These are phyloP conservation scores for Bertia moriformis DNA, from an alignment of 2,329 filamentous ascomycete species.

Conservation along the genomic window DNA sequence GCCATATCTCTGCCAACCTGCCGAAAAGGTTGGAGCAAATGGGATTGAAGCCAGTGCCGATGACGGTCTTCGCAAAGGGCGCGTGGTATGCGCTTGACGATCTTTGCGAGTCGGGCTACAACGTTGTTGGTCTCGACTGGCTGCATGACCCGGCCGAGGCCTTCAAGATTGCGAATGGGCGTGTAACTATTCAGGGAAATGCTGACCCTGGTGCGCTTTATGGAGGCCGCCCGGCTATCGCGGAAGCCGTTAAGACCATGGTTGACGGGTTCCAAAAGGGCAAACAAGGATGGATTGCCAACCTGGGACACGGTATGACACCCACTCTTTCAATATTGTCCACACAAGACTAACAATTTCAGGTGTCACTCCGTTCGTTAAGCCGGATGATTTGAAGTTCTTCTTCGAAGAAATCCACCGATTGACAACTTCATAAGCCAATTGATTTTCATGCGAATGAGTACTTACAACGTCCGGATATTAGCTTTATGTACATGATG, in stretches of 20 bases:
- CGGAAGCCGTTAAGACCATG: slow-evolving; percentile 69
- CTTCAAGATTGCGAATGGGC: slow-evolving; percentile 61
- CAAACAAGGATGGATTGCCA: slow-evolving; percentile 91
- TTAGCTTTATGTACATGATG: too few relatives aligned
- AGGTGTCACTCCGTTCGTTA: slow-evolving; percentile 89
- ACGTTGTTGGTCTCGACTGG: slow-evolving; percentile 93
- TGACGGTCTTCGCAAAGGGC: slow-evolving; percentile 97
- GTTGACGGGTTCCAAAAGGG: slow-evolving; percentile 62
- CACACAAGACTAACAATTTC: slow-evolving; percentile 7
- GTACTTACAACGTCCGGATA: too few relatives aligned
- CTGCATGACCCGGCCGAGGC: slow-evolving; percentile 77
- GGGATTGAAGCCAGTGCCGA: slow-evolving; percentile 68
- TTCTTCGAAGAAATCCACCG: slow-evolving; percentile 88
- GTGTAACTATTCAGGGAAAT: slow-evolving; percentile 79
- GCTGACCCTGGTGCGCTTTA: slow-evolving; percentile 90
- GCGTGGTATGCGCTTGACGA: slow-evolving; percentile 84
- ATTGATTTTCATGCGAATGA: too few relatives aligned
- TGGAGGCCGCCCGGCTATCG: slow-evolving; percentile 69
- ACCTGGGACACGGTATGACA: slow-evolving; percentile 75
- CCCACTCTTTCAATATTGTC: not conserved
- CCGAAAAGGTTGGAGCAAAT: slow-evolving; percentile 62
- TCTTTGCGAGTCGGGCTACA: slow-evolving; percentile 75
- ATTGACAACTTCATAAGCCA: slow-evolving; percentile 24
- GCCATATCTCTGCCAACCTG: slow-evolving; percentile 68
- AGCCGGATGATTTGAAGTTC: slow-evolving; percentile 83